phyloP scores from a whole-genome alignment of 164 flowering plant species.

The Houttuynia cordata region DNA sequence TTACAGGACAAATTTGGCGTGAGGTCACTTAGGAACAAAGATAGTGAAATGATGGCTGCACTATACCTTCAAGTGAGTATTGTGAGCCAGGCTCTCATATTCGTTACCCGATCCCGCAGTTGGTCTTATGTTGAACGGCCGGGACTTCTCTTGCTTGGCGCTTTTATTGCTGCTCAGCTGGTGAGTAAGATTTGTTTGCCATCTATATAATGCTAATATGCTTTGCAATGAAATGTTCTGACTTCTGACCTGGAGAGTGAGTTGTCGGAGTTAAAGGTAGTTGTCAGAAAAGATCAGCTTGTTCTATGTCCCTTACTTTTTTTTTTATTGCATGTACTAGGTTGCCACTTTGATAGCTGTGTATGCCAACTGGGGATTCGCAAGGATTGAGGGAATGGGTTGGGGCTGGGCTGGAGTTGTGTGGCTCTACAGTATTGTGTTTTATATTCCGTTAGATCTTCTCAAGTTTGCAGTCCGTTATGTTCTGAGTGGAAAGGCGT shows the following conservation, averaged over 20 bases:
- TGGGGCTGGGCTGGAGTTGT: slow-evolving; percentile 99
- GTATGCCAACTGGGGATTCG: slow-evolving; percentile 90
- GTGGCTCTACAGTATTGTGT: slow-evolving; percentile 82
- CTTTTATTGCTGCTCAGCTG: slow-evolving; percentile 72
- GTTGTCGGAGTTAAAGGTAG: no score
- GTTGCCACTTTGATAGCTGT: slow-evolving; percentile 89
- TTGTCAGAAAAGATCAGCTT: background rate
- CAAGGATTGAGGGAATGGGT: slow-evolving; percentile 65
- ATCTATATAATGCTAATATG: background rate
- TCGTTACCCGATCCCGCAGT: slow-evolving; percentile 89
- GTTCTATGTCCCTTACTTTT: background rate
- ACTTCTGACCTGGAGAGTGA: no score
- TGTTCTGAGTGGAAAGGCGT: slow-evolving; percentile 78
- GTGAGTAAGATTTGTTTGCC: slow-evolving; percentile 39
- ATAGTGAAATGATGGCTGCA: slow-evolving; percentile 68
- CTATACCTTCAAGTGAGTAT: slow-evolving; percentile 95
- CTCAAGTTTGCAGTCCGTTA: slow-evolving; percentile 79
- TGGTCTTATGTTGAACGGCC: slow-evolving; percentile 91
- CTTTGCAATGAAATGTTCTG: background rate
- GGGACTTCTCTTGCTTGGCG: slow-evolving; percentile 52
- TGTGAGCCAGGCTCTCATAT: slow-evolving; percentile 89
- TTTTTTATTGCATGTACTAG: slow-evolving; percentile 18
- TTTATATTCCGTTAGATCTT: slow-evolving; percentile 74
- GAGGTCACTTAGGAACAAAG: slow-evolving; percentile 22
- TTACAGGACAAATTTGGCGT: slow-evolving; percentile 61